Conservation (phyloP, 495 filamentous ascomycete species). For the Penicillium fimorum region DNA sequence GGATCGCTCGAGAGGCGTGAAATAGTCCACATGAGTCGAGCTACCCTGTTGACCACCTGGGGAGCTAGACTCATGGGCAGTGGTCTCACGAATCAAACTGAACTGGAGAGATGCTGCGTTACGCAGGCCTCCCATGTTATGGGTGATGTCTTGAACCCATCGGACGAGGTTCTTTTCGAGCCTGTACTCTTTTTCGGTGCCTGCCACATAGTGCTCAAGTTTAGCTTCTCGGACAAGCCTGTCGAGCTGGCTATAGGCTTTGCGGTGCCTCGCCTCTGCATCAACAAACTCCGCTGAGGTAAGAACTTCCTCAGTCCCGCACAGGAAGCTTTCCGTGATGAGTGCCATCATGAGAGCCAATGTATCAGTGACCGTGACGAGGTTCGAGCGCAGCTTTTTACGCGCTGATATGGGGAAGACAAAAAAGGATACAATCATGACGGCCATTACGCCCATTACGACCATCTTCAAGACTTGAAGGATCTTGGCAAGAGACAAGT, state of each 20-base stretch:
- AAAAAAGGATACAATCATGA: conserved; percentile 72
- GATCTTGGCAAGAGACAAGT: conserved; percentile 79
- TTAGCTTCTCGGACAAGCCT: conserved; percentile 86
- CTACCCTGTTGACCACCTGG: conserved; percentile 9
- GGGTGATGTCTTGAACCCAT: conserved; percentile 81
- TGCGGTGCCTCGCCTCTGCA: conserved; percentile 64
- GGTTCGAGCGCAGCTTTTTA: conserved; percentile 67
- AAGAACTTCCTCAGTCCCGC: conserved; percentile 78
- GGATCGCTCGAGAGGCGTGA: conserved; percentile 26
- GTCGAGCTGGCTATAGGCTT: conserved; percentile 67
- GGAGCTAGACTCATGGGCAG: conserved; percentile 22
- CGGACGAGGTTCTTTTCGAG: conserved; percentile 77
- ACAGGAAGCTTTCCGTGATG: conserved; percentile 83
- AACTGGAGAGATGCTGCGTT: conserved; percentile 91
- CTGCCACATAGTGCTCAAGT: conserved; percentile 82
- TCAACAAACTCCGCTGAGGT: conserved; percentile 59
- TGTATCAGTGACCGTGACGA: conserved; percentile 72
- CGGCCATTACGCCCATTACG: conserved; percentile 73
- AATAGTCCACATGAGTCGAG: conserved; percentile 16
- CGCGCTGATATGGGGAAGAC: conserved; percentile 82
- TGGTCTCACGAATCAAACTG: conserved; percentile 66
- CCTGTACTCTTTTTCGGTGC: conserved; percentile 78
- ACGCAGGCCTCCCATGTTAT: conserved; percentile 86
- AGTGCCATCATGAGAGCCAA: conserved; percentile 77
- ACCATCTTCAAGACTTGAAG: conserved; percentile 89